Evolutionary conservation across 139 green algal genomes (phyloP).

Genomic region (Coelastrella sp.): DNA sequence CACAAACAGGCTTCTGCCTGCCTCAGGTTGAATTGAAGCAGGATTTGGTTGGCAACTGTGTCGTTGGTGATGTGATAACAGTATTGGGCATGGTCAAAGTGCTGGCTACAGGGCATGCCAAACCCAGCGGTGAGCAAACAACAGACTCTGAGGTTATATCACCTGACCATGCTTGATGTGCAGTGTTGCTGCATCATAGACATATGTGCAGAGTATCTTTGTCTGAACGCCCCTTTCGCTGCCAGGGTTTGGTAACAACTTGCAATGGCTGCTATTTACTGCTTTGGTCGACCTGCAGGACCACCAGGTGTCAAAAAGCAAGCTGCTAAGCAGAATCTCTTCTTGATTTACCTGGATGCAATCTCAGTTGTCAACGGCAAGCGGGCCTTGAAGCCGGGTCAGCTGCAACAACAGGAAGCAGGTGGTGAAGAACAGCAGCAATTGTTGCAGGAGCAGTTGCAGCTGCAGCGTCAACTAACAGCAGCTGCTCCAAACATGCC

Average conservation of each 20-base stretch:
- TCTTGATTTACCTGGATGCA: constrained; percentile 94
- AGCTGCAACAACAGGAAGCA: constrained; percentile 13
- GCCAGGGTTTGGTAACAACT: too few relatives aligned
- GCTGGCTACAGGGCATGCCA: constrained; percentile 58
- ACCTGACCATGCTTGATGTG: too few relatives aligned
- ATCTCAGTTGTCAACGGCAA: constrained; percentile 76
- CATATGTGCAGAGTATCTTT: too few relatives aligned
- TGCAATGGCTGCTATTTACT: too few relatives aligned
- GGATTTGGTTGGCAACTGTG: constrained; percentile 83
- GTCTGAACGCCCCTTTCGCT: too few relatives aligned
- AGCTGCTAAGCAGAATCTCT: constrained; percentile 70
- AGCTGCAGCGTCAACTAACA: constrained; percentile 23
- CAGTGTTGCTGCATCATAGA: not conserved
- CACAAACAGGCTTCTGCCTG: too few relatives aligned
- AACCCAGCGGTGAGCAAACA: constrained; percentile 6
- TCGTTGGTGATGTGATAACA: constrained; percentile 84
- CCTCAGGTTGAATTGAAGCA: constrained; percentile 87
- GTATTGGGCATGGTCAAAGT: constrained; percentile 87
- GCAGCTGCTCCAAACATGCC: constrained; percentile 49
- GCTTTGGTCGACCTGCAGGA: constrained; percentile 45
- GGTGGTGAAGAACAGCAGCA: constrained; percentile 31
- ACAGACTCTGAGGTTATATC: too few relatives aligned
- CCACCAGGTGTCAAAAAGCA: constrained; percentile 57
- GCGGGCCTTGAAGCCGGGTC: not conserved
- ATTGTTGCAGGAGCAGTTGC: not conserved